These are phyloP conservation scores for Neonectria punicea DNA, from an alignment of 2,329 filamentous ascomycete genomes.

Conservation along the genomic window DNA sequence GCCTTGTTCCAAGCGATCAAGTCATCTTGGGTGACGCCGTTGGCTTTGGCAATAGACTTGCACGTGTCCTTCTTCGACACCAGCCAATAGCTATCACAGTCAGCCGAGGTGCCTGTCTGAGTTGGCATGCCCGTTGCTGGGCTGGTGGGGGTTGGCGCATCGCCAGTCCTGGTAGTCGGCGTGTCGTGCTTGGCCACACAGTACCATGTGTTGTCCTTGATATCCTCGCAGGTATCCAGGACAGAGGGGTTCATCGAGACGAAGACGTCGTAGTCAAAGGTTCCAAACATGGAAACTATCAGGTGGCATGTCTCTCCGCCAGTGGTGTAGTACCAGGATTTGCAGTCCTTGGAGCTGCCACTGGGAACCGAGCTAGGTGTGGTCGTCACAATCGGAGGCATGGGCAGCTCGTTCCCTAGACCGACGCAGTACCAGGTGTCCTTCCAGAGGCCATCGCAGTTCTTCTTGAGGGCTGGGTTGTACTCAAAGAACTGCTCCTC, in stretches of 20 bases:
- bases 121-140: neutral
- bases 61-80: neutral
- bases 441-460: too few relatives aligned
- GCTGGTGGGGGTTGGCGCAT: neutral
- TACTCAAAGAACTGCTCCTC: too few relatives aligned
- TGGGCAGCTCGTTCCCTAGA: too few relatives aligned
- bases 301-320: neutral
- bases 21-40: neutral
- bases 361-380: too few relatives aligned
- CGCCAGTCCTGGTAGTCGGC: neutral
- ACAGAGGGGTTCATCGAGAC: slow-evolving; percentile 9
- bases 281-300: neutral
- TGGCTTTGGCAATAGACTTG: neutral
- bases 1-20: neutral
- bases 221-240: neutral
- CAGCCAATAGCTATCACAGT: neutral
- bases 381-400: too few relatives aligned
- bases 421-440: too few relatives aligned
- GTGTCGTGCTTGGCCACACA: neutral
- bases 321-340: too few relatives aligned
- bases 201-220: slow-evolving; percentile 1
- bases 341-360: too few relatives aligned
- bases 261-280: fast-evolving
- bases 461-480: too few relatives aligned
- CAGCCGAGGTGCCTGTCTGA: neutral